Base-by-base conservation (phyloP, 2,329 filamentous ascomycete species). In the Periconia digitata region DNA sequence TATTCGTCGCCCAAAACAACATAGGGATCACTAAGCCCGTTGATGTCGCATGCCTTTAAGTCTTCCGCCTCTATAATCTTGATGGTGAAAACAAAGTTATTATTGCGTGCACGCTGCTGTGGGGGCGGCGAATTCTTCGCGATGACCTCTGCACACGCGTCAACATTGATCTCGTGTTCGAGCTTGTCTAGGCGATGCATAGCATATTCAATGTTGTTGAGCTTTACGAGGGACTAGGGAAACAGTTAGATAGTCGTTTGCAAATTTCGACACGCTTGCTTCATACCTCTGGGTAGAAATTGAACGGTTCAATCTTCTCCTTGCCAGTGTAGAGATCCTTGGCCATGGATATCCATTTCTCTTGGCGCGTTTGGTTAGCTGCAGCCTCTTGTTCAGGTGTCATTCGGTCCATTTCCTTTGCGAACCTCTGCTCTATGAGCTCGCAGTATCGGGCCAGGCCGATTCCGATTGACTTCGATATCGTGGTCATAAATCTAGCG, bases 21-120 rank as follows among this genome's bases (percentile, higher is more conserved):
- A 64, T 99, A 99, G 0, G 94, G 94, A 73, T 99, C 94, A 67
- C 92, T 97, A 56, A 87, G 84, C 29, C 94, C 94, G 62, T 89
- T 95, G 59, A 95, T 86, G 71, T 99, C 94, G 68, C 94, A 97
- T n/a, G 94, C 90, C 73, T 97, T 97, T 60, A 99, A 79, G 63
- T 99, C 94, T 73, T 99, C 94, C 8, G 90, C 94, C 72, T 99
- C 94, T 21, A 99, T 92, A 50, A 99, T 92, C 75, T 99, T 99
- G 74, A 99, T 92, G 0, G 94, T 97, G 73, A 99, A 99, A 46
- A 96, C 92, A 68, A 95, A 97, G 67, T 95, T 96, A 54, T 85
- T 88, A 61, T 85, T 87, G 60, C 85, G 85, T 47, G 82, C 79
- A 64, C 79, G 79, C 51, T 84, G 82, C n/a, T 85, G 84, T 44